Evolutionary conservation across 768 basidiomycete genomes (phyloP).

Genomic region (Sporobolomyces pararoseus): DNA sequence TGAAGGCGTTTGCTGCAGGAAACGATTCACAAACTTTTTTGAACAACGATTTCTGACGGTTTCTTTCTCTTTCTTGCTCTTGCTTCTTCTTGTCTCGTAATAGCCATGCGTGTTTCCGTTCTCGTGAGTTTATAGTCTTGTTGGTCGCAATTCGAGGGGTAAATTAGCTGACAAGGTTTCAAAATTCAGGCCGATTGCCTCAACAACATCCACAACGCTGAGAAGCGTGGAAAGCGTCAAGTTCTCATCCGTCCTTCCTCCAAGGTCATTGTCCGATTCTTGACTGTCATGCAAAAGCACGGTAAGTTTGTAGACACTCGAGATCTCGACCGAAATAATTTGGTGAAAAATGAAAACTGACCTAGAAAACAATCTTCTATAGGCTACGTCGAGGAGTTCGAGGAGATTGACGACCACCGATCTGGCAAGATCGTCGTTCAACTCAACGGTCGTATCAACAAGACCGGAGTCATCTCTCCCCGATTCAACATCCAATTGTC

Average conservation of each 20-base stretch:
- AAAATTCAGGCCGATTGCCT: conserved; percentile 67
- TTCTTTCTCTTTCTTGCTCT: background rate
- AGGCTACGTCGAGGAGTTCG: conserved; percentile 97
- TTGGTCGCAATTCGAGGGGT: background rate
- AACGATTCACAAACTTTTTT: background rate
- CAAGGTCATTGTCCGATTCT: conserved; percentile 96
- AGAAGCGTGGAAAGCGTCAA: conserved; percentile 98
- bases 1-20: no score
- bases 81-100: background rate
- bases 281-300: conserved; percentile 98
- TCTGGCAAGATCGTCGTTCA: conserved; percentile 97
- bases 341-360: background rate
- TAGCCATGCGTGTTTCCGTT: conserved; percentile 43
- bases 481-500: conserved; percentile 92
- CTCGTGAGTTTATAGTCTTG: conserved; percentile 26
- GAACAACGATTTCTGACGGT: background rate
- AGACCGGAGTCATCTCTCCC: conserved; percentile 99
- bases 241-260: conserved; percentile 95
- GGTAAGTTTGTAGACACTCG: conserved; percentile 57
- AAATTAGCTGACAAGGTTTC: conserved; percentile 59
- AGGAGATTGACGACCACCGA: conserved; percentile 77
- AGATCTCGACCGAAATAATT: conserved; percentile 6
- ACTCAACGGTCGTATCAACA: conserved; percentile 97
- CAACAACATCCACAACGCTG: conserved; percentile 71
- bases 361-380: background rate